A percentile compares a stretch with the other conserved stretches of the same genome.
These are phyloP conservation scores for Moniliophthora roreri DNA, from an alignment of 1,284 basidiomycete genomes.

Conservation along the genomic window DNA sequence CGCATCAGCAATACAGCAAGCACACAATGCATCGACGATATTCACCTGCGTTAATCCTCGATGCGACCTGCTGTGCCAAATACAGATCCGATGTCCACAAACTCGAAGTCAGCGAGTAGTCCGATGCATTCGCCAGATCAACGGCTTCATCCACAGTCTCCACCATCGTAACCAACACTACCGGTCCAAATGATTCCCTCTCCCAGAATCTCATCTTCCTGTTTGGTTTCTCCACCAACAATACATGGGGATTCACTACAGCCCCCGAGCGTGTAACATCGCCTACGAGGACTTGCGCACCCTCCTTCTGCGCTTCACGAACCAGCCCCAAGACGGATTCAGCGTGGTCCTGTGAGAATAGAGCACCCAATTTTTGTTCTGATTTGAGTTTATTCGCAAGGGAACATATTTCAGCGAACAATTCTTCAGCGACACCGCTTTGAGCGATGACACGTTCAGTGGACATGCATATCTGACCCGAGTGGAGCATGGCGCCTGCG, in stretches of 20 bases:
- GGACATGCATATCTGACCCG: constrained; percentile 73
- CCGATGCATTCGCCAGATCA: constrained; percentile 52
- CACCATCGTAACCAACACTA: constrained; percentile 45
- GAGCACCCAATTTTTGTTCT: constrained; percentile 31
- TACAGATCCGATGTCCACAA: constrained; percentile 56
- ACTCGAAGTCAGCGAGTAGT: constrained; percentile 52
- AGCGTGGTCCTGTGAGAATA: constrained; percentile 53
- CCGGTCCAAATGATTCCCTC: constrained; percentile 62
- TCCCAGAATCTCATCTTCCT: constrained; percentile 52
- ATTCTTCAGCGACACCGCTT: constrained; percentile 31
- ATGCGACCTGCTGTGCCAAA: constrained; percentile 46
- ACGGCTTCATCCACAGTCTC: constrained; percentile 54
- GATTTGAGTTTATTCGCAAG: constrained; percentile 33
- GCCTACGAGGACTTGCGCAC: constrained; percentile 53
- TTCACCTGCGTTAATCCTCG: constrained; percentile 47
- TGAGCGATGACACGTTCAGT: constrained; percentile 68
- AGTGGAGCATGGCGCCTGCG: constrained; percentile 60
- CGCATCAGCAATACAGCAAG: background rate
- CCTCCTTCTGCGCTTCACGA: constrained; percentile 48
- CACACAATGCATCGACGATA: background rate
- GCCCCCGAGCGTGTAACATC: constrained; percentile 40
- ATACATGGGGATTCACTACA: constrained; percentile 54
- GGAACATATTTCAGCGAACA: constrained; percentile 35
- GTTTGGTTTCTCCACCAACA: constrained; percentile 40
- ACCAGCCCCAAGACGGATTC: constrained; percentile 49